Evolutionary conservation across 305 asterid genomes (phyloP).

Genomic region (Fraxinus xanthoxyloides): DNA sequence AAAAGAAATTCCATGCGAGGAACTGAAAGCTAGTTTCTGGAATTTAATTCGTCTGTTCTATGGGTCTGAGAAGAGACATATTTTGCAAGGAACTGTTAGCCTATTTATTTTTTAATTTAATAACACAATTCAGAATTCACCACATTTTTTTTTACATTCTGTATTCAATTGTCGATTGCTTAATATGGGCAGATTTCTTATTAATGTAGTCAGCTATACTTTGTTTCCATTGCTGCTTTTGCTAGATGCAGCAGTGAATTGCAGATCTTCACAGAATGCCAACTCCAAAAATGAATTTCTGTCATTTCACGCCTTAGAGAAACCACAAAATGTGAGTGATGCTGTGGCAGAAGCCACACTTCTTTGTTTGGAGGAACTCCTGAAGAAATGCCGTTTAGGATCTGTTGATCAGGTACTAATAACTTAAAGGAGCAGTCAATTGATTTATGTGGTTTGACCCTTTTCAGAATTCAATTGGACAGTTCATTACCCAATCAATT

Average conservation of each 20-base stretch:
- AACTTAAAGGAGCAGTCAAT: conserved; percentile 5
- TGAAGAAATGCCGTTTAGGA: conserved; percentile 65
- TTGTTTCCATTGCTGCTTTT: conserved; percentile 88
- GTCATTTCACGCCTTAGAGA: conserved; percentile 26
- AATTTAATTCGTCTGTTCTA: neutral
- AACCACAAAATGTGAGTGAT: conserved; percentile 54
- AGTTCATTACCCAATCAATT: neutral
- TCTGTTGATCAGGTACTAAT: conserved; percentile 81
- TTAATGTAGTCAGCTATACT: conserved; percentile 54
- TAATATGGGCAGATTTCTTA: conserved; percentile 19
- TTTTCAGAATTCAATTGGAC: neutral
- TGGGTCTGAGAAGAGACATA: neutral
- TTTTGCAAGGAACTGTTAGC: neutral
- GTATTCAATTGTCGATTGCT: neutral
- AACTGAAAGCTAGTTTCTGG: neutral
- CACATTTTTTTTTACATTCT: neutral
- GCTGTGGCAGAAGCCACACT: conserved; percentile 72
- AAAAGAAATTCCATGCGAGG: neutral
- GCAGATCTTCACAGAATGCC: conserved; percentile 51
- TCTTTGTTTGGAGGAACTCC: conserved; percentile 76
- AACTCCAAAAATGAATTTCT: conserved; percentile 33
- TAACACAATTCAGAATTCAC: neutral
- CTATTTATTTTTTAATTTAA: conserved; percentile 7
- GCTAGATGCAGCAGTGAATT: conserved; percentile 72
- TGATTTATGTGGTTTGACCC: conserved; percentile 2